phyloP scores from a whole-genome alignment of 2,329 filamentous ascomycete species.

The Bipolaris oryzae region DNA sequence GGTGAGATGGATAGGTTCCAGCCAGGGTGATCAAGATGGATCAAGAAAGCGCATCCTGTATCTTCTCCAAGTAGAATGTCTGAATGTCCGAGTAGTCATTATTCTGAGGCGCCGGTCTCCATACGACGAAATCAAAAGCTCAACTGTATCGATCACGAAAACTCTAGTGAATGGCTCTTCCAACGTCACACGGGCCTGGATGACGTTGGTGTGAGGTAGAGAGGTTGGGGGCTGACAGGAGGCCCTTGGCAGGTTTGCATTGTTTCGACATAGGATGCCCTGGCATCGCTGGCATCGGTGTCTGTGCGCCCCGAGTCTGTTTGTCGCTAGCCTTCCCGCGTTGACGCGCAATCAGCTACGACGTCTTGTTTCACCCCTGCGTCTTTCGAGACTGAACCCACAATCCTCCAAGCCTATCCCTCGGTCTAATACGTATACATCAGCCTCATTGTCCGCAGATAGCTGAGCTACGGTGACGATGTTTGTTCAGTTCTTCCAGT shows the following conservation, averaged over 20 bases:
- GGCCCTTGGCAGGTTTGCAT: conserved; percentile 12
- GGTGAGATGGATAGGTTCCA: conserved; percentile 34
- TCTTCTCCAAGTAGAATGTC: conserved; percentile 23
- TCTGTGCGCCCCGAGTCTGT: background rate
- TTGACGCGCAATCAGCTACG: conserved; percentile 19
- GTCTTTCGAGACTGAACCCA: conserved; percentile 6
- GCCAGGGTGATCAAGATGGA: conserved; percentile 38
- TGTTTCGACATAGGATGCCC: conserved; percentile 2
- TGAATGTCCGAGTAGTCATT: conserved; percentile 25
- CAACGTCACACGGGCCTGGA: conserved; percentile 6
- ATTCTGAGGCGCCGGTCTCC: conserved; percentile 12
- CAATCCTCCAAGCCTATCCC: conserved; percentile 7
- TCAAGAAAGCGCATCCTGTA: conserved; percentile 30
- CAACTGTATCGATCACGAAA: background rate
- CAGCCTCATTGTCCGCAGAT: background rate
- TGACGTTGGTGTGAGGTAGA: conserved; percentile 25
- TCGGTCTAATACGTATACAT: conserved; percentile 8
- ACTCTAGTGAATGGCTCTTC: background rate
- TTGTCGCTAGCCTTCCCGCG: conserved; percentile 7
- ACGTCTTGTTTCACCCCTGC: conserved; percentile 18
- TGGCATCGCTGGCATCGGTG: conserved; percentile 3
- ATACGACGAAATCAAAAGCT: background rate
- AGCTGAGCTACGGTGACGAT: background rate
- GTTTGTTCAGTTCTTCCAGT: conserved; percentile 1
- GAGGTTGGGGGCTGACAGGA: conserved; percentile 1